Percentiles rank a stretch among this genome's conserved stretches.
Conservation (phyloP, 2,329 filamentous ascomycete species). For the Aureobasidium uvarum region DNA sequence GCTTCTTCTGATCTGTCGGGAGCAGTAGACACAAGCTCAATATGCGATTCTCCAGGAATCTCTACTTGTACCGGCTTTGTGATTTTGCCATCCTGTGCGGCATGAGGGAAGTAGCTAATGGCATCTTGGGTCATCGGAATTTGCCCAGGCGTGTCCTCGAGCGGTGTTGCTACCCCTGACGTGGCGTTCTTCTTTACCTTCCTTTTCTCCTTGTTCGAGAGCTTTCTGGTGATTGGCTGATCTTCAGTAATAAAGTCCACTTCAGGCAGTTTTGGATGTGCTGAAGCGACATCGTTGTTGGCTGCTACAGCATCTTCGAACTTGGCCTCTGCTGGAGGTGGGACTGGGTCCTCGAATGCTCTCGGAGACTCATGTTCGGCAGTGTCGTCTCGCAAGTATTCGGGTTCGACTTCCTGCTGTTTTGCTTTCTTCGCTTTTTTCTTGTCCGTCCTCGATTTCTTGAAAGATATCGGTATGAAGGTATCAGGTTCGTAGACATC, state of each 20-base stretch:
- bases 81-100: not conserved
- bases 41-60: not conserved
- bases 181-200: not conserved
- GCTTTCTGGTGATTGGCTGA: not conserved
- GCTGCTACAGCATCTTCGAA: not conserved
- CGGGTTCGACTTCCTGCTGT: not conserved
- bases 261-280: not conserved
- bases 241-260: not conserved
- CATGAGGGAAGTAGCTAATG: not conserved
- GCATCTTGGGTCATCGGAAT: not conserved
- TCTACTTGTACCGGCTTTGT: not conserved
- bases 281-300: not conserved
- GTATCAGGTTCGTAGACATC: not conserved
- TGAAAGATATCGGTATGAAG: constrained; percentile 9
- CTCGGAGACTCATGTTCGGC: not conserved
- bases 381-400: not conserved
- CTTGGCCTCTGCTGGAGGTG: not conserved
- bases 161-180: not conserved
- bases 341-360: not conserved
- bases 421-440: constrained; percentile 33
- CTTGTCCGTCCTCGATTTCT: constrained; percentile 31
- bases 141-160: not conserved
- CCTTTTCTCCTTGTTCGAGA: constrained; percentile 15
- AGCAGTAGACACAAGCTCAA: not conserved
- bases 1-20: not conserved